Base-by-base conservation (phyloP, 176 grass and related monocot genomes). In the Alopecurus myosuroides region DNA sequence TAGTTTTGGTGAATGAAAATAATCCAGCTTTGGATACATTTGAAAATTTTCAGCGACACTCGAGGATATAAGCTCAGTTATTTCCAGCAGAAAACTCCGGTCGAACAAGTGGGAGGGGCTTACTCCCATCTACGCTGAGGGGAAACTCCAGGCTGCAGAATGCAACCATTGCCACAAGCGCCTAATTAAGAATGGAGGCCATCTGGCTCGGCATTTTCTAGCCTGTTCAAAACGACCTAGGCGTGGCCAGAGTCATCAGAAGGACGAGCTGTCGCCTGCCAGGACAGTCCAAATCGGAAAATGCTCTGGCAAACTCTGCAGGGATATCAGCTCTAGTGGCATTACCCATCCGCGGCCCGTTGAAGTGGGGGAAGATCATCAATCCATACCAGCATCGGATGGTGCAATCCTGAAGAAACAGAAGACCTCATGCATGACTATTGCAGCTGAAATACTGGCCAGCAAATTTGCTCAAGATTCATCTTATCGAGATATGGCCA, bases 121-220 rank as follows among this genome's bases (percentile, higher is more conserved):
- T 56, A 58, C 11, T 20, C 84, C 84, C 30, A 66, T 87, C 80
- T 90, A 83, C 33, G 75, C 49, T 1, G 80, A 86, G 39, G 88
- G 85, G 48, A 84, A 86, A 46, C 46, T 86, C 45, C 66, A 79
- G 74, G 80, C 33, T 74, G 88, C 79, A 12, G 88, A 90, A 41
- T 90, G 88, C 18, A 44, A 83, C 11, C 75, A 90, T 45, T 90
- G 88, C 57, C 74, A 79, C 22, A 90, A 80, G 30, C 88, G 84
- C 46, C 75, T 87, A 12, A 84, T 57, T 68, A 76, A 58, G 17
- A 74, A 75, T 68, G 86, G 88, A 90, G 83, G 84, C 67, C 84
- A 90, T 90, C 56, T 90, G 46, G 67, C 18, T 46, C 84, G 88
- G 41, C 88, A 90, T 84, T 57, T 83, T 49, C 80, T 74, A 73